These are phyloP conservation scores for Nephelium lappaceum DNA, from an alignment of 345 rosid genomes.

Conservation along the genomic window DNA sequence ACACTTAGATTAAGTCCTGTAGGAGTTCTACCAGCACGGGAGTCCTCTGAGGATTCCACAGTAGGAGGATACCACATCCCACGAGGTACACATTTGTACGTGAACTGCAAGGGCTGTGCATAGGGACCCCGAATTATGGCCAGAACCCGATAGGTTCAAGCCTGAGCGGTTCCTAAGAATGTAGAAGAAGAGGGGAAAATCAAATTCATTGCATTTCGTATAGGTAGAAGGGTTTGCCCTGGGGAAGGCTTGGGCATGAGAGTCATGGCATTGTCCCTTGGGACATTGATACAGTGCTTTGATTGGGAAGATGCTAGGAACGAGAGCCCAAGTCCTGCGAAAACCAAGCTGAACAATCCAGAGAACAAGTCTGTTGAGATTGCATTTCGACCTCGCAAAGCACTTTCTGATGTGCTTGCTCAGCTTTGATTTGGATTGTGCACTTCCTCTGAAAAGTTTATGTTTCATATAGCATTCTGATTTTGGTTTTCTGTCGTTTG, in stretches of 20 bases:
- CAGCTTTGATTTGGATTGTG: neutral
- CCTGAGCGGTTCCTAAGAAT: slow-evolving; percentile 26
- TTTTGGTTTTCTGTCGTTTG: neutral
- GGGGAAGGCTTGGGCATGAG: neutral
- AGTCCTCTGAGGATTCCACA: slow-evolving; percentile 9
- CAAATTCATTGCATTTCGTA: slow-evolving; percentile 29
- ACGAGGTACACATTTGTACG: slow-evolving; percentile 27
- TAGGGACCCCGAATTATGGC: slow-evolving; percentile 29
- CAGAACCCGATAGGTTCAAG: slow-evolving; percentile 21
- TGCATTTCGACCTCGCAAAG: slow-evolving; percentile 7
- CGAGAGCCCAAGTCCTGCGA: neutral
- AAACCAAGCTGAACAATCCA: neutral
- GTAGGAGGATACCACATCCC: slow-evolving; percentile 6
- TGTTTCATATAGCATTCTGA: neutral
- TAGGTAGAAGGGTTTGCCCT: neutral
- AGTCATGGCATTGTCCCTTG: neutral
- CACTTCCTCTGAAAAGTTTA: neutral
- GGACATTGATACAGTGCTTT: slow-evolving; percentile 11
- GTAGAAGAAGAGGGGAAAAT: neutral
- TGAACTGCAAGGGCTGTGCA: slow-evolving; percentile 16
- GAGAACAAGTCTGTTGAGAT: neutral
- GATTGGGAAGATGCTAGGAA: neutral
- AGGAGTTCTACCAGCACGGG: neutral
- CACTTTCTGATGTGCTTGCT: neutral
- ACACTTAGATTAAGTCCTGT: neutral